These are phyloP conservation scores for Phytophthora chlamydospora DNA, from an alignment of 352 stramenopile species.

Conservation along the genomic window DNA sequence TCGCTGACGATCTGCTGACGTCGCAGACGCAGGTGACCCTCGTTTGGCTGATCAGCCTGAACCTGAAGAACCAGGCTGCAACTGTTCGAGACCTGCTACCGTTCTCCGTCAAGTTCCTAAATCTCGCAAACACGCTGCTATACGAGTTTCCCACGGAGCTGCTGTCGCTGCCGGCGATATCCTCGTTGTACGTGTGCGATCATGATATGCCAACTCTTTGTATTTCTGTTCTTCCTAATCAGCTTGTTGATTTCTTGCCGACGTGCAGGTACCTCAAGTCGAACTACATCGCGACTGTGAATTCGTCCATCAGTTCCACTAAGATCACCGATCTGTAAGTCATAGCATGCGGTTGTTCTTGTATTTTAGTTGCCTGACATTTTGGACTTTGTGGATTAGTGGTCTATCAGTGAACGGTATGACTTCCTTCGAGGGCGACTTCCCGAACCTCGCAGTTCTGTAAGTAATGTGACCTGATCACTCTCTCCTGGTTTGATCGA, in stretches of 20 bases:
- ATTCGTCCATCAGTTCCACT: slow-evolving; percentile 15
- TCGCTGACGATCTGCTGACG: slow-evolving; percentile 25
- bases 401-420: slow-evolving; percentile 19
- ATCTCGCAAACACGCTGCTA: slow-evolving; percentile 38
- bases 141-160: slow-evolving; percentile 23
- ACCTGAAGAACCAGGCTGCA: slow-evolving; percentile 23
- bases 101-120: slow-evolving; percentile 24
- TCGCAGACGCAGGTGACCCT: slow-evolving; percentile 25
- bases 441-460: slow-evolving; percentile 29
- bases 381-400: slow-evolving; percentile 1
- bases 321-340: slow-evolving; percentile 27
- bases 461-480: slow-evolving; percentile 11
- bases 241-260: not conserved
- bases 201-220: not conserved
- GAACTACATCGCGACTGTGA: slow-evolving; percentile 29
- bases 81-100: slow-evolving; percentile 30
- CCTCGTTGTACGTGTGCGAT: slow-evolving; percentile 22
- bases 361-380: not conserved
- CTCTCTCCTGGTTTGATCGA: too few relatives aligned
- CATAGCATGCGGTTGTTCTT: not conserved
- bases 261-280: slow-evolving; percentile 23
- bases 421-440: slow-evolving; percentile 24
- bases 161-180: slow-evolving; percentile 18
- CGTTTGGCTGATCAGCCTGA: slow-evolving; percentile 25
- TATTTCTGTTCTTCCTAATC: not conserved